These are phyloP conservation scores for Phanerochaete sordida DNA, from an alignment of 768 basidiomycete species.

Conservation along the genomic window DNA sequence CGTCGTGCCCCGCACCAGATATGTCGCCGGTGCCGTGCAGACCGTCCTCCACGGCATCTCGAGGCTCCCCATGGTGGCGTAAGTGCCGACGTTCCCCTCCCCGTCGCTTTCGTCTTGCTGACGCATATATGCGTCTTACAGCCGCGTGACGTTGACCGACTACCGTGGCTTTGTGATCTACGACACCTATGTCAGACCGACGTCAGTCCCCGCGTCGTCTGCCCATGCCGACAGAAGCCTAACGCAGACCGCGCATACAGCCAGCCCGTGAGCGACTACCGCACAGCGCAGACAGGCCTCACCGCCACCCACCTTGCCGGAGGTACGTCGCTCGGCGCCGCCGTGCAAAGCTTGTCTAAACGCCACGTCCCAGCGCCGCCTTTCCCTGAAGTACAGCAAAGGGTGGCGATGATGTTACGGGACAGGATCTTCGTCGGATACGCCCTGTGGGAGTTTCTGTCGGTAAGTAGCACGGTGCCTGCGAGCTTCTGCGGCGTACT, in stretches of 20 bases:
- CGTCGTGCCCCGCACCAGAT: conserved; percentile 27
- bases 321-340: conserved; percentile 27
- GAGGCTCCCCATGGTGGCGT: conserved; percentile 51
- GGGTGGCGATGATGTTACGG: conserved; percentile 38
- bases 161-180: conserved; percentile 42
- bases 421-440: conserved; percentile 56
- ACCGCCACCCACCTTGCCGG: conserved; percentile 34
- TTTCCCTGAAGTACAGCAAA: conserved; percentile 46
- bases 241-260: conserved; percentile 25
- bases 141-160: conserved; percentile 50
- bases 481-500: background rate
- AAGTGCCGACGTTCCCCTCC: conserved; percentile 18
- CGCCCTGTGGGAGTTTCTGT: conserved; percentile 49
- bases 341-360: background rate
- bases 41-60: conserved; percentile 39
- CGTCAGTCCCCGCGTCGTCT: conserved; percentile 31
- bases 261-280: conserved; percentile 44
- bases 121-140: conserved; percentile 17
- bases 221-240: background rate
- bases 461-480: conserved; percentile 31
- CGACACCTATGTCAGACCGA: conserved; percentile 52
- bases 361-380: conserved; percentile 34
- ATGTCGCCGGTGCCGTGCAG: conserved; percentile 44
- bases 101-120: conserved; percentile 2
- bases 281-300: conserved; percentile 44